Evolutionary conservation across 1,139 yeast species (phyloP), one percentile per base, ranked within the genome.

Genomic region (Meyerozyma athensensis): DNA sequence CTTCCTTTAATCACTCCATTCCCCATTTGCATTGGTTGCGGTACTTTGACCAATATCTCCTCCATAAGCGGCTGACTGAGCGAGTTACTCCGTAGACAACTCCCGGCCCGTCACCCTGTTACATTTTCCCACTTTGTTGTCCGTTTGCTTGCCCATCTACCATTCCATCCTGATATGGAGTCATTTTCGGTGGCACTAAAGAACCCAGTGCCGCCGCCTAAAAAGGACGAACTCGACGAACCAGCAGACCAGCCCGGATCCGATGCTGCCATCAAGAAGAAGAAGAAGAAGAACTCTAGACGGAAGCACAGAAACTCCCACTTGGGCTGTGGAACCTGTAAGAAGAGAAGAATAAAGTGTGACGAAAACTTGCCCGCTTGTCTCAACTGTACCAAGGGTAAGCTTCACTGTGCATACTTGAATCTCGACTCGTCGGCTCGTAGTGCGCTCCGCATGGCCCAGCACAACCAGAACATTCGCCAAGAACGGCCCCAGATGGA

Each of bases 291-390:
- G 47, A 73, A 71, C 46, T 68, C 77, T 18, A 63, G 86, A 48
- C 59, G 84, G 46, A 74, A 77, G 43, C 86, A 79, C 56, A 65
- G 81, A 42, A 79, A 79, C 56, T 76, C 82, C 13, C 84, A 79
- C 50, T 65, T 59, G 39, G 81, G 82, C 22, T 80, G 86, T 59
- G 78, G 79, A 4, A 79, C 82, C 28, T 80, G 86, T 59, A 79
- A 80, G 49, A 72, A 76, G 47, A 68, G 86, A 43, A 62, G 86
- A 42, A 78, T 80, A 52, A 80, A 80, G 52, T 80, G 86, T 58
- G 85, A 80, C 56, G 86, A 80, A 52, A 68, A 71, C 39, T 61
- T 79, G 22, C 86, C 85, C 1, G 65, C 72, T 24, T 80, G 86
- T 49, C 63, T 71, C 37, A 80, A 79, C 50, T 80, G 86, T 52